Conservation (phyloP, 495 filamentous ascomycete species). For the Wilcoxina mikolae region DNA sequence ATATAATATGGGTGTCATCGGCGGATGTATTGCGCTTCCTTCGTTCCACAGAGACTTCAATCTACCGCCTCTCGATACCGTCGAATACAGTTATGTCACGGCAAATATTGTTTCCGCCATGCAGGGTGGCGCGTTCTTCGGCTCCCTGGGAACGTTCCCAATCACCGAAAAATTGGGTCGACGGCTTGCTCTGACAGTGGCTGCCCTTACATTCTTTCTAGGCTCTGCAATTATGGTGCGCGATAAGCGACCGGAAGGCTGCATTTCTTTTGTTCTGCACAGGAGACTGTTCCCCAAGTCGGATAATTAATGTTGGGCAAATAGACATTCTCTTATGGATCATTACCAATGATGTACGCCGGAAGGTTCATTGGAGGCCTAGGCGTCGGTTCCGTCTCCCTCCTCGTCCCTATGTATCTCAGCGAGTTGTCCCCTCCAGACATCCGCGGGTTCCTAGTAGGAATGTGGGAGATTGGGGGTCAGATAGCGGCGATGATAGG, state of each 20-base stretch:
- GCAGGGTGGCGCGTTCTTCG: conserved; percentile 34
- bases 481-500: conserved; percentile 40
- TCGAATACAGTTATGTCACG: conserved; percentile 30
- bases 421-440: conserved; percentile 44
- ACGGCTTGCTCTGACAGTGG: conserved; percentile 14
- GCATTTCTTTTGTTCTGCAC: neutral
- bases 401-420: conserved; percentile 35
- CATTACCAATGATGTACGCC: conserved; percentile 24
- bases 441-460: conserved; percentile 40
- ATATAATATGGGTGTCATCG: conserved; percentile 17
- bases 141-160: conserved; percentile 32
- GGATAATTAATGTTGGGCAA: neutral
- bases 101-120: conserved; percentile 35
- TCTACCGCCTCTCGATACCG: conserved; percentile 17
- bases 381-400: conserved; percentile 29
- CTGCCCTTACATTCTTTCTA: conserved; percentile 10
- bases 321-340: conserved; percentile 14
- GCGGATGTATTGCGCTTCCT: conserved; percentile 30
- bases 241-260: neutral
- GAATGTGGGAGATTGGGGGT: conserved; percentile 42
- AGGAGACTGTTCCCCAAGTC: neutral
- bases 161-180: conserved; percentile 32
- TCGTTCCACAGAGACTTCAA: conserved; percentile 36
- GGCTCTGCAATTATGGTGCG: conserved; percentile 10
- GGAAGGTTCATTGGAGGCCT: conserved; percentile 31